Evolutionary conservation across 176 grass and related monocot species (phyloP), one percentile per base, ranked within the genome.

Genomic region (Stipa capillata): DNA sequence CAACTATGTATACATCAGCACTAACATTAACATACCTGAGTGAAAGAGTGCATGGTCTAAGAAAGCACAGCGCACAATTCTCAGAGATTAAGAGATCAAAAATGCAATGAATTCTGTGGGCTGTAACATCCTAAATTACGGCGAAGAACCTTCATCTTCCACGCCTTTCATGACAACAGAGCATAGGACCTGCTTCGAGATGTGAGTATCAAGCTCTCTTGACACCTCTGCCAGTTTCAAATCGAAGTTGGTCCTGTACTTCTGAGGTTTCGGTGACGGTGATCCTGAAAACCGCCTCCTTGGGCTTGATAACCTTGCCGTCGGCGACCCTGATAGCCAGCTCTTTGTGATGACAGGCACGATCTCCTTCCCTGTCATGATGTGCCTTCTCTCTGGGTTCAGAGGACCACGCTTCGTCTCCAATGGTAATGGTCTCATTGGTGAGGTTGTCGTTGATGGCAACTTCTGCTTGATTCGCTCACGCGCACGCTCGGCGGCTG

Each of bases 341-440:
- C 55, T 79, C 80, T 85, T 88, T 13, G 88, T 82, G 76, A 84
- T 63, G 11, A 89, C 85, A 1, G 88, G 86, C 6, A 85, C 79
- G 0, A 91, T 99, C 62, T 89, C 81, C 57, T 87, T 87, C 52
- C 70, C 37, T n/a, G 77, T 58, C 58, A 65, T 80, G 69, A 77
- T 76, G 17, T 85, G 84, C 53, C 69, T 87, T 35, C 32, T 87
- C 39, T 87, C 85, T 31, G 49, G 65, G 69, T 88, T 92, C 40
- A 94, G 70, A 61, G 90, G 86, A n/a, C 96, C 96, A 5, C 89
- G 84, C 61, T 95, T 99, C 7, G 81, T 93, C 81, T 99, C 96
- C 52, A 91, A 17, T 14, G 96, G 96, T 23, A 99, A 73, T 69
- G 92, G 96, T 72, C 91, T 95, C 85, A 99, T 73, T 0, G 86